Base-by-base conservation (phyloP, 2,329 filamentous ascomycete species). In the Ophiostoma pallidulum region DNA sequence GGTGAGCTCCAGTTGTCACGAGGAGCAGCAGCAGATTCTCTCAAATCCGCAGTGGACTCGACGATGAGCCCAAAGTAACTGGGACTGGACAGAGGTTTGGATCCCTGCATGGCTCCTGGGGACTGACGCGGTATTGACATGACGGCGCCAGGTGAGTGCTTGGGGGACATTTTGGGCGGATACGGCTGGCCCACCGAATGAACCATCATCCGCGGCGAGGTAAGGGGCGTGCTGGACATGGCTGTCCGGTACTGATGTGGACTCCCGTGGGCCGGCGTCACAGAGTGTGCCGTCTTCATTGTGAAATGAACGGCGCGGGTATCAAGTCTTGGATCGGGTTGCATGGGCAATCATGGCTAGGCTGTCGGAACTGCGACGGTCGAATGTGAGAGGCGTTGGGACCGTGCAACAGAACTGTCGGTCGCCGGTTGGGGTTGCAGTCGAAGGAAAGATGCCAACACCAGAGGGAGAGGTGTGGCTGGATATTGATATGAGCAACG, bases 31-130 rank as follows among this genome's bases (percentile, higher is more conserved):
- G 73, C 76, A 3, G 82, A 83, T 45, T 82, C 80, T 52, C 80
- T 74, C 20, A 75, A 71, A 52, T 86, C 80, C 47, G 66, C 71
- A 39, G 68, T 64, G 18, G 77, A 56, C 50, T 88, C 81, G 53
- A 86, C 68, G 26, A 80, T 71, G 51, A 94, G 77, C 48, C 85
- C 86, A 62, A 95, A 95, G 65, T 95, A 95, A 62, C 90, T 94
- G 12, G 88, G 86, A 61, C 86, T 91, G 9, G 80, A 68, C 8
- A 20, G 9, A 1, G 74, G 66, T 52, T 72, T 69, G 14, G 59
- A 60, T 35, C 71, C 68, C 19, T 59, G 56, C 2, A 58, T 48
- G 5, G 20, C 24, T 14, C 41, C 43, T 4, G 44, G 39, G 2
- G 44, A 46, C n/a, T 22, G 59, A 40, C 28, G 57, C 48, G 35